Evolutionary conservation across 805 yeast species (phyloP).

Genomic region (Metschnikowia colocasiae): DNA sequence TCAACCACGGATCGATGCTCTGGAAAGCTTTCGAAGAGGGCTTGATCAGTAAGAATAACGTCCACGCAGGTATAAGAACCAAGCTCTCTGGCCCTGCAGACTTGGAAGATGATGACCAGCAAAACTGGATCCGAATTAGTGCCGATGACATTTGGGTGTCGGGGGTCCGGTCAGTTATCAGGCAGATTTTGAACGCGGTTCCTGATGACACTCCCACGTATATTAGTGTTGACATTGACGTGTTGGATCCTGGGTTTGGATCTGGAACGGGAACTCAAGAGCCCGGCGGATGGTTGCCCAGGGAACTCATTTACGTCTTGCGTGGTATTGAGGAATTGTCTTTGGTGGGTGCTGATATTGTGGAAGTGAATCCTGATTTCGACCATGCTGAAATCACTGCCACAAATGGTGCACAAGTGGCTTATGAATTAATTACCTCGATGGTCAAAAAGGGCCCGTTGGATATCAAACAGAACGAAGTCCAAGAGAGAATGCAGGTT

Average conservation of each 20-base stretch:
- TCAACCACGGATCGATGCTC: conserved; percentile 83
- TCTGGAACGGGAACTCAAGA: conserved; percentile 60
- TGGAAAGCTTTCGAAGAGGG: conserved; percentile 80
- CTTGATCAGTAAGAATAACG: conserved; percentile 51
- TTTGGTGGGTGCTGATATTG: conserved; percentile 54
- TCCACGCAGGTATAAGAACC: conserved; percentile 77
- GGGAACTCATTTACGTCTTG: conserved; percentile 49
- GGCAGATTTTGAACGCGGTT: conserved; percentile 49
- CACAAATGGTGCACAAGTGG: conserved; percentile 68
- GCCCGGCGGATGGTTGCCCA: conserved; percentile 56
- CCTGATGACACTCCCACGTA: conserved; percentile 68
- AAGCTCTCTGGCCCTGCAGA: conserved; percentile 59
- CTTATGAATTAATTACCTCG: conserved; percentile 64
- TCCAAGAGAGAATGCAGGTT: conserved; percentile 4
- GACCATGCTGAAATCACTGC: conserved; percentile 66
- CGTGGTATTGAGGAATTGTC: conserved; percentile 43
- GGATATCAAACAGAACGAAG: conserved; percentile 12
- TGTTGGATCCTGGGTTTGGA: conserved; percentile 55
- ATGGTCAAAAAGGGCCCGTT: conserved; percentile 62
- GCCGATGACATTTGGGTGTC: conserved; percentile 72
- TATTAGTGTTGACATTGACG: conserved; percentile 73
- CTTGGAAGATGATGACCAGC: conserved; percentile 60
- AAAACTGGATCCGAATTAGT: conserved; percentile 64
- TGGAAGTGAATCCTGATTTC: conserved; percentile 60
- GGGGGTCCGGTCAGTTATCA: conserved; percentile 58